These are phyloP conservation scores for Leucogyrophana mollusca DNA, from an alignment of 768 basidiomycete genomes.

Conservation along the genomic window DNA sequence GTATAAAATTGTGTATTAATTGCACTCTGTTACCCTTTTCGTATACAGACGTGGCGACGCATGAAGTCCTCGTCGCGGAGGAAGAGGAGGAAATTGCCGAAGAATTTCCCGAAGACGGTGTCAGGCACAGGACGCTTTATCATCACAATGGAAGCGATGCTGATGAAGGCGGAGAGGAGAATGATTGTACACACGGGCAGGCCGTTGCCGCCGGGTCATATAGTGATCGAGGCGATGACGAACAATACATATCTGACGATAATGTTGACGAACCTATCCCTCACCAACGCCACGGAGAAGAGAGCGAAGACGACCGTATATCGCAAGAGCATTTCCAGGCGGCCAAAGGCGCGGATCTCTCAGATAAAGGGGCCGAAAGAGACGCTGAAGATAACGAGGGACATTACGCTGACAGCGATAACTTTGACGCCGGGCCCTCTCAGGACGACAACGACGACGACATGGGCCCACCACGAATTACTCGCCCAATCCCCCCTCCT, in stretches of 20 bases:
- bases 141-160: conserved; percentile 4
- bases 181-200: background rate
- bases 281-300: background rate
- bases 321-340: too few relatives aligned
- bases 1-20: conserved; percentile 30
- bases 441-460: conserved; percentile 23
- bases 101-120: conserved; percentile 5
- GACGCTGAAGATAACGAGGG: background rate
- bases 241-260: conserved; percentile 1
- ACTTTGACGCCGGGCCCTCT: conserved; percentile 18
- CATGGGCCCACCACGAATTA: conserved; percentile 30
- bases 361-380: background rate
- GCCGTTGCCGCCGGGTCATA: background rate
- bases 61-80: background rate
- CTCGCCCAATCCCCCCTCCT: conserved; percentile 30
- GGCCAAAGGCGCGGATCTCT: background rate
- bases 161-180: conserved; percentile 5
- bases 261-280: background rate
- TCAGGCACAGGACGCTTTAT: conserved; percentile 6
- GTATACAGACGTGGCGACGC: background rate
- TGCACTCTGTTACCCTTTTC: conserved; percentile 12
- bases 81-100: conserved; percentile 1
- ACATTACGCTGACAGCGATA: too few relatives aligned
- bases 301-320: conserved; percentile 4
- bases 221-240: background rate